Conservation (phyloP, 163 green algal species). For the Scenedesmus sp. region DNA sequence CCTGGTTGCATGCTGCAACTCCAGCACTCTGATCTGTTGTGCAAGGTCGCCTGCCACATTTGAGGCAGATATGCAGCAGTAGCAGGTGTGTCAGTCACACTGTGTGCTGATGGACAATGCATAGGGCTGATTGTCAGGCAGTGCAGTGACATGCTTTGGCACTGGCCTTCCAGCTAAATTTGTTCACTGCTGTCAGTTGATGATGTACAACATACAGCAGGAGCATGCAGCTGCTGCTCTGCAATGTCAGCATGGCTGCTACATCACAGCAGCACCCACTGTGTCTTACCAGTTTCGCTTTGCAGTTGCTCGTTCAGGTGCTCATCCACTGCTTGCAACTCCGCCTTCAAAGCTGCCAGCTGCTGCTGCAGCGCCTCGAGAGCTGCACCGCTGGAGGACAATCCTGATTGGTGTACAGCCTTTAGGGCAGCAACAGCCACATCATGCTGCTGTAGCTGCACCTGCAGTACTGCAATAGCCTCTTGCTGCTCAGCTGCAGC, state of each 20-base stretch:
- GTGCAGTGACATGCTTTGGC: neutral
- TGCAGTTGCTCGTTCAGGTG: neutral
- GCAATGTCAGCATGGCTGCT: neutral
- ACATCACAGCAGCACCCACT: neutral
- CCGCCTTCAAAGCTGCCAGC: neutral
- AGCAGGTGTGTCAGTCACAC: neutral
- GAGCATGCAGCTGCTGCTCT: neutral
- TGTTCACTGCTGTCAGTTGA: neutral
- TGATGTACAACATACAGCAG: neutral
- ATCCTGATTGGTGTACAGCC: neutral
- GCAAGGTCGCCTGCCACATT: neutral
- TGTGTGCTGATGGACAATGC: too few relatives aligned
- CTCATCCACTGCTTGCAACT: neutral
- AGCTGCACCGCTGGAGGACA: neutral
- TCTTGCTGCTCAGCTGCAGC: conserved; percentile 4
- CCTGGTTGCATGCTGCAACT: neutral
- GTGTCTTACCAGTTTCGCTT: neutral
- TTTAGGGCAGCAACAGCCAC: neutral
- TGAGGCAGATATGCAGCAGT: neutral
- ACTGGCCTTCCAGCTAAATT: too few relatives aligned
- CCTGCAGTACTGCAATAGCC: neutral
- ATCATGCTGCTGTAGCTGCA: neutral
- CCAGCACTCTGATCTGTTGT: neutral
- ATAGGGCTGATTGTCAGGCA: too few relatives aligned
- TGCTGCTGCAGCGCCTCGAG: conserved; percentile 9